These are phyloP conservation scores for Herpetomonas muscarum DNA, from an alignment of 208 protist species.

Conservation along the genomic window DNA sequence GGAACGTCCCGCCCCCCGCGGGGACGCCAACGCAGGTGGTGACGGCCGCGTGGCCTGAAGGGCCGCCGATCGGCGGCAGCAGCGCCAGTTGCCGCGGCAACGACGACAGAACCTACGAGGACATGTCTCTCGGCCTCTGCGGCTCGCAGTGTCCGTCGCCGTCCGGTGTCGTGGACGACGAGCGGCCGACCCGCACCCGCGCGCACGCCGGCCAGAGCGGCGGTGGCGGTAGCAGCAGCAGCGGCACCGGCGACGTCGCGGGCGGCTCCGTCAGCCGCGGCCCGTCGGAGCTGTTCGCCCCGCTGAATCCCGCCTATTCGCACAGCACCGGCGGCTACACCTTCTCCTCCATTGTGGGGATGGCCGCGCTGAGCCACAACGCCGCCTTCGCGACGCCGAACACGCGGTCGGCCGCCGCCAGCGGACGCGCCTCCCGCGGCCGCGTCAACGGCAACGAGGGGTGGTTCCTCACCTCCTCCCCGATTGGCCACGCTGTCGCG, in stretches of 20 bases:
- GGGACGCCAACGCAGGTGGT: no score
- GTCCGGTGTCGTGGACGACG: no score
- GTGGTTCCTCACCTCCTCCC: no score
- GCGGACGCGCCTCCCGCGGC: slow-evolving; percentile 1
- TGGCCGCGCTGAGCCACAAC: neutral
- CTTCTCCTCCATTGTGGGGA: slow-evolving; percentile 18
- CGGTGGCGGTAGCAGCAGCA: neutral
- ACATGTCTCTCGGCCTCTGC: no score
- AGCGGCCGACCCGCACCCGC: no score
- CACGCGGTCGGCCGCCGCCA: slow-evolving; percentile 2
- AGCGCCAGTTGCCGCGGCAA: no score
- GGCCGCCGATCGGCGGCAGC: no score
- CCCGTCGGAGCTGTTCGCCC: slow-evolving; percentile 31
- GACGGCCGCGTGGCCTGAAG: no score
- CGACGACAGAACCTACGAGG: no score
- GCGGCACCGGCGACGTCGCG: neutral
- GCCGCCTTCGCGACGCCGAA: slow-evolving; percentile 4
- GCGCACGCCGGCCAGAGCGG: slow-evolving; percentile 7
- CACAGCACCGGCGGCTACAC: slow-evolving; percentile 19
- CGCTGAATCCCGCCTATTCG: slow-evolving; percentile 12
- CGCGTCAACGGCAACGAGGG: neutral
- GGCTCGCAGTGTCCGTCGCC: slow-evolving; percentile 17
- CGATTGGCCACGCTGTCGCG: no score
- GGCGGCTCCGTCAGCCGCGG: slow-evolving; percentile 17
- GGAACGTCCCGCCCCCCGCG: no score